Percentiles rank a stretch among this genome's conserved stretches.
These are phyloP conservation scores for Medicago arabica DNA, from an alignment of 306 rosid genomes.

Conservation along the genomic window DNA sequence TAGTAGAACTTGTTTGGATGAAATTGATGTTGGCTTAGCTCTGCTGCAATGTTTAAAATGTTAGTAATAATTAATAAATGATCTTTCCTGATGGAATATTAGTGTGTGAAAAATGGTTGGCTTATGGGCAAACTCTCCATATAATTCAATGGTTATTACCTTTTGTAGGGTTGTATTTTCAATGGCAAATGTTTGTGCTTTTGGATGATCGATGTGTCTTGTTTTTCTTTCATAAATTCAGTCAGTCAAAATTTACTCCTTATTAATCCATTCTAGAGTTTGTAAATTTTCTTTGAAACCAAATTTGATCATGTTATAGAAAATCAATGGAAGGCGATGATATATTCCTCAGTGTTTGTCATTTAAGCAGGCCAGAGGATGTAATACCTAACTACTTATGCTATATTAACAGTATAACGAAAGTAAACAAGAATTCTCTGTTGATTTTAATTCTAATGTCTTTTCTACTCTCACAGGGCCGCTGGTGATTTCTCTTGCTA, in stretches of 20 bases:
- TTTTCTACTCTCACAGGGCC: slow-evolving; percentile 29
- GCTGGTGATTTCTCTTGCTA: slow-evolving; percentile 30
- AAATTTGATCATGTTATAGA: background rate
- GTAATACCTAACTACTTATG: background rate
- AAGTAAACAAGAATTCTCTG: slow-evolving; percentile 2
- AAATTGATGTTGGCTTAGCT: background rate
- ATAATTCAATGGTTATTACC: background rate
- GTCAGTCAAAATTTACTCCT: background rate
- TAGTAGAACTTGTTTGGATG: background rate
- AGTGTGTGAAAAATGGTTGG: background rate
- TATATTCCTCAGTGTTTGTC: background rate
- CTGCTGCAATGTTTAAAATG: too few species aligned
- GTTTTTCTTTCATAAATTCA: slow-evolving; percentile 24
- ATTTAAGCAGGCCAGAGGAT: background rate
- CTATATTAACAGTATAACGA: background rate
- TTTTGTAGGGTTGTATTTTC: background rate
- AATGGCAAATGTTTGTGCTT: slow-evolving; percentile 18
- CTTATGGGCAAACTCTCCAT: background rate
- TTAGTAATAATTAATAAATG: too few species aligned
- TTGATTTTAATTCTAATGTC: slow-evolving; percentile 9
- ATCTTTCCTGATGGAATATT: too few species aligned
- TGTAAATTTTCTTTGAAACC: background rate
- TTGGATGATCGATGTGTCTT: slow-evolving; percentile 3
- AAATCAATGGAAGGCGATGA: background rate
- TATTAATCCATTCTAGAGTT: background rate